Percentiles rank a stretch among this genome's conserved stretches.
These are phyloP conservation scores for Trametes hirsuta DNA, from an alignment of 1,284 basidiomycete genomes.

Conservation along the genomic window DNA sequence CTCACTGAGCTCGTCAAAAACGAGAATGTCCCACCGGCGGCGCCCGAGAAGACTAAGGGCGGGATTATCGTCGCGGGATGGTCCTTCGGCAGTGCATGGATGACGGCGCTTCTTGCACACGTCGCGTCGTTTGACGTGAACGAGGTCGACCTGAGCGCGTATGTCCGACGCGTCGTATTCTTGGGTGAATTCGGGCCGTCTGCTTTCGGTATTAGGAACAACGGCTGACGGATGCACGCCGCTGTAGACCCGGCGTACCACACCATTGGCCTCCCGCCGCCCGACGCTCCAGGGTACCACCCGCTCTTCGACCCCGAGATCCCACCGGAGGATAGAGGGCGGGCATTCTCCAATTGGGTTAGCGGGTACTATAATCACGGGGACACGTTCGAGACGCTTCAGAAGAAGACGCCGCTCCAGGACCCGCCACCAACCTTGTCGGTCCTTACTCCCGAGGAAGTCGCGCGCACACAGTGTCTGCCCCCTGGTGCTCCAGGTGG, in stretches of 20 bases:
- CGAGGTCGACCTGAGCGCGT: constrained; percentile 5
- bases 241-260: constrained; percentile 2
- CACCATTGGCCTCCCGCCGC: not conserved
- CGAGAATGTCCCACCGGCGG: constrained; percentile 19
- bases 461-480: not conserved
- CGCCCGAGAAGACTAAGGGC: not conserved
- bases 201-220: not conserved
- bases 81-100: constrained; percentile 15
- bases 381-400: constrained; percentile 1
- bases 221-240: not conserved
- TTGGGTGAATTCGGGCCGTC: constrained; percentile 4
- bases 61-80: constrained; percentile 19
- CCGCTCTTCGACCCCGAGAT: constrained; percentile 1
- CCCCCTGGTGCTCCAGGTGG: not conserved
- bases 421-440: constrained; percentile 2
- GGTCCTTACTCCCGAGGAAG: not conserved
- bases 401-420: constrained; percentile 2
- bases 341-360: not conserved
- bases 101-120: constrained; percentile 11
- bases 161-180: constrained; percentile 12
- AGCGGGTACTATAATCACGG: constrained; percentile 8
- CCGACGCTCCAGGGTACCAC: not conserved
- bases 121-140: constrained; percentile 7
- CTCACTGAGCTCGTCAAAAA: constrained; percentile 29
- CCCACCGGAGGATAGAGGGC: not conserved